phyloP scores from a whole-genome alignment of 2,329 filamentous ascomycete genomes.

The Colletotrichum incanum region DNA sequence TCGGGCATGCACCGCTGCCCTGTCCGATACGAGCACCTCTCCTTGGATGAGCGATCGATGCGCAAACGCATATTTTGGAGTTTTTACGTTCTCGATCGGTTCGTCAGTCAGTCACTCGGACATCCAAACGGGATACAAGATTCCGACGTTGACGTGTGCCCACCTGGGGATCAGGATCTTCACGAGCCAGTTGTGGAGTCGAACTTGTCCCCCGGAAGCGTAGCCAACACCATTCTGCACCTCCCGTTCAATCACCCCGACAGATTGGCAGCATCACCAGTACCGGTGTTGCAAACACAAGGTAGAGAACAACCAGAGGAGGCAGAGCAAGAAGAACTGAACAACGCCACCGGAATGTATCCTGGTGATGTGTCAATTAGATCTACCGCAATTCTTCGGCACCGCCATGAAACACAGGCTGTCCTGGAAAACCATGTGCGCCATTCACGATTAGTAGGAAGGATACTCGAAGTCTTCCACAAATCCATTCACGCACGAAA shows the following conservation, averaged over 20 bases:
- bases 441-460: constrained; percentile 28
- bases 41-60: constrained; percentile 50
- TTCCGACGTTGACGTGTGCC: constrained; percentile 56
- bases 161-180: constrained; percentile 49
- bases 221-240: constrained; percentile 22
- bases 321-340: background rate
- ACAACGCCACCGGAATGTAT: too few species aligned
- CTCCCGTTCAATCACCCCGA: constrained; percentile 37
- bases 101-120: constrained; percentile 54
- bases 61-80: constrained; percentile 60
- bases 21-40: constrained; percentile 63
- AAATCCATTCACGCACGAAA: constrained; percentile 34
- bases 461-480: constrained; percentile 37
- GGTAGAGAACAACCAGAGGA: background rate
- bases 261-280: background rate
- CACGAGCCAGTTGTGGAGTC: constrained; percentile 45
- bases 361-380: background rate
- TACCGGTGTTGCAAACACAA: too few species aligned
- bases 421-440: constrained; percentile 30
- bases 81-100: constrained; percentile 56
- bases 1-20: constrained; percentile 67
- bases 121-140: constrained; percentile 55
- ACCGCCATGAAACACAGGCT: constrained; percentile 28
- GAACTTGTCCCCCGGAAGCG: background rate
- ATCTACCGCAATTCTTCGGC: constrained; percentile 10